Conservation (phyloP, 768 basidiomycete genomes). For the Pulveroboletus ravenelii region DNA sequence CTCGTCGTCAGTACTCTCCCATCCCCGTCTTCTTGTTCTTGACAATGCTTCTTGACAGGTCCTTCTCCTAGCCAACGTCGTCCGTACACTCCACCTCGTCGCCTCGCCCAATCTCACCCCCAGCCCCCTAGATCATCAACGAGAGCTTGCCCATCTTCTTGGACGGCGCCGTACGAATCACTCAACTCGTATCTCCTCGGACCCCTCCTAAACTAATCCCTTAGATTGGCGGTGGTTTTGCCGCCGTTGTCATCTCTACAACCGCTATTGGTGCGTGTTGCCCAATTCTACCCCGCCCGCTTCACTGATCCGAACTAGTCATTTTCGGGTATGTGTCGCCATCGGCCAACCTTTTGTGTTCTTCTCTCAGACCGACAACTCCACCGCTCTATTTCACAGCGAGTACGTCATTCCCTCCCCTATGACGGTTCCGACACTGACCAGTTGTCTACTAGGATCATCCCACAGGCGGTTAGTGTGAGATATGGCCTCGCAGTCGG, state of each 20-base stretch:
- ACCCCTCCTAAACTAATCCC: conserved; percentile 40
- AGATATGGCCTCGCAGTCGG: conserved; percentile 80
- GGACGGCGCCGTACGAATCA: conserved; percentile 52
- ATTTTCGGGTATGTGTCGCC: conserved; percentile 66
- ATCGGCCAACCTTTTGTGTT: neutral
- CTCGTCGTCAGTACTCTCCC: conserved; percentile 58
- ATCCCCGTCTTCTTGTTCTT: neutral
- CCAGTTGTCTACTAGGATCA: conserved; percentile 41
- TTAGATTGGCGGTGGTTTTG: conserved; percentile 62
- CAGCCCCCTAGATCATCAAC: conserved; percentile 58
- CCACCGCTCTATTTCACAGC: conserved; percentile 25
- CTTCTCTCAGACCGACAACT: neutral
- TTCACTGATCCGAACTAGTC: conserved; percentile 38
- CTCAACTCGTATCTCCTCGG: conserved; percentile 48
- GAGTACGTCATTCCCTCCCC: conserved; percentile 26
- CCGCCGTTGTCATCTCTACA: conserved; percentile 76
- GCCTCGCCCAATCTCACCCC: neutral
- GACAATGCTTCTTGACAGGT: conserved; percentile 44
- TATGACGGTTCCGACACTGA: neutral
- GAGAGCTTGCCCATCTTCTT: conserved; percentile 82
- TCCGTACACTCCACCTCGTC: conserved; percentile 31
- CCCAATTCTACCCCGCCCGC: neutral
- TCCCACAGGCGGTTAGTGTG: conserved; percentile 69
- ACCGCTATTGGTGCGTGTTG: conserved; percentile 43
- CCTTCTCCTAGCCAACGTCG: conserved; percentile 84